Percentiles rank a stretch among this genome's conserved stretches.
Conservation (phyloP, 768 basidiomycete genomes). For the Pulveroboletus sp. region DNA sequence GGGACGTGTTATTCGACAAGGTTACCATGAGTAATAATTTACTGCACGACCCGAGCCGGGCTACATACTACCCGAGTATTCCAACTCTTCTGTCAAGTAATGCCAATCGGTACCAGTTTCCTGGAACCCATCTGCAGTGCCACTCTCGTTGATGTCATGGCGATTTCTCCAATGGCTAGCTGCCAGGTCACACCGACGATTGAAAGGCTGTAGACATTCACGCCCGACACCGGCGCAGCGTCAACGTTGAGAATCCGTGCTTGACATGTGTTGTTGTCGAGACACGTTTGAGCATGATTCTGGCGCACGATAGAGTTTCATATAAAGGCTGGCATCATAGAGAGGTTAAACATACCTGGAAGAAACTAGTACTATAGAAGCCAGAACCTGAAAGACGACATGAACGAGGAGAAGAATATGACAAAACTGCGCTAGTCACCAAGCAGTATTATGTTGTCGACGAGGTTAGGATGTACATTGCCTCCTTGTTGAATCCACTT, state of each 20-base stretch:
- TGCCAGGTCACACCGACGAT: conserved; percentile 39
- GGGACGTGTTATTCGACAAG: too few species aligned
- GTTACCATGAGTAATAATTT: too few species aligned
- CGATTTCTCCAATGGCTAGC: conserved; percentile 34
- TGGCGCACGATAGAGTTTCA: conserved; percentile 18
- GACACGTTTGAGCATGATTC: conserved; percentile 54
- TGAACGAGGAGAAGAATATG: neutral
- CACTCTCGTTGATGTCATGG: conserved; percentile 32
- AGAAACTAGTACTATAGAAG: conserved; percentile 48
- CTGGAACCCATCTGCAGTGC: conserved; percentile 39
- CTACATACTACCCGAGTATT: too few species aligned
- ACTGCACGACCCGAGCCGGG: too few species aligned
- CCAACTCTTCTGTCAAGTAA: too few species aligned
- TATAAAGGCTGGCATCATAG: neutral
- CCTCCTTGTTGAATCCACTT: conserved; percentile 5
- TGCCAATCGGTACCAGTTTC: conserved; percentile 31
- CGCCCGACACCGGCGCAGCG: conserved; percentile 26
- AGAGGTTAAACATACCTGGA: conserved; percentile 26
- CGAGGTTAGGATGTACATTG: conserved; percentile 30
- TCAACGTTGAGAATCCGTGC: conserved; percentile 38
- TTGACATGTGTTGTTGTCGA: conserved; percentile 50
- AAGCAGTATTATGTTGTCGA: conserved; percentile 41
- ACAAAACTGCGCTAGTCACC: conserved; percentile 20
- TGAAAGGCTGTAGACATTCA: conserved; percentile 41
- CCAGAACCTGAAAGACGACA: conserved; percentile 33